Base-by-base conservation (phyloP, 2,329 filamentous ascomycete species). In the Leptographium flavum region DNA sequence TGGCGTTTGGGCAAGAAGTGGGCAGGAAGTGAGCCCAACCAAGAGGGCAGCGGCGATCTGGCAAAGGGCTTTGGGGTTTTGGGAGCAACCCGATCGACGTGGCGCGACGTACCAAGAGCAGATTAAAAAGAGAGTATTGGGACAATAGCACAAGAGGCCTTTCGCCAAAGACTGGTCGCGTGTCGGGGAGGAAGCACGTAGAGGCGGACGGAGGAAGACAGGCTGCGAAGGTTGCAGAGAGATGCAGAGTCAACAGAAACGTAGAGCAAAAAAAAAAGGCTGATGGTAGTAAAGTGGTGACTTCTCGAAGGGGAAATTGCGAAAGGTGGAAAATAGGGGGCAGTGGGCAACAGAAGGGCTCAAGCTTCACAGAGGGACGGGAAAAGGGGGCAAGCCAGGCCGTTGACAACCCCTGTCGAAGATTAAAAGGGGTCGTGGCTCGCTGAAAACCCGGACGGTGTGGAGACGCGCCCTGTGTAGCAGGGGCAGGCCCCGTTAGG, bases 291-390 rank as follows among this genome's bases (percentile, higher is more conserved):
- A 31, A 36, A 46, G 25, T 45, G 50, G 47, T 48, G 49, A 41
- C 40, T 47, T 50, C 47, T 51, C 45, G 39, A 49, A 53, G 31
- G 49, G 51, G 51, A 53, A 53, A 53, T 53, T 53, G 47, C 49
- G 47, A 45, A 27, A 47, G 36, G 40, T 33, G 35, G 43, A 49
- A 53, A 51, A 49, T 37, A 49, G 49, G 49, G 47, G 38, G 45
- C 22, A 32, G 48, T 47, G 50, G 43, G 42, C 47, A 51, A 31
- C 35, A 39, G 36, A 21, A 42, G 43, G 35, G 39, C 42, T 44
- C 38, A 35, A 44, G 42, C 35, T 39, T 19, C 38, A 39, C 35
- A 44, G 41, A 35, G 30, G 32, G 10, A 41, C 37, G 31, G 32
- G 31, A 36, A 43, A 28, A 39, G 35, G 42, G 39, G 44, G 43